Evolutionary conservation across 169 alveolate genomes (phyloP).

Genomic region (Theileria equi): DNA sequence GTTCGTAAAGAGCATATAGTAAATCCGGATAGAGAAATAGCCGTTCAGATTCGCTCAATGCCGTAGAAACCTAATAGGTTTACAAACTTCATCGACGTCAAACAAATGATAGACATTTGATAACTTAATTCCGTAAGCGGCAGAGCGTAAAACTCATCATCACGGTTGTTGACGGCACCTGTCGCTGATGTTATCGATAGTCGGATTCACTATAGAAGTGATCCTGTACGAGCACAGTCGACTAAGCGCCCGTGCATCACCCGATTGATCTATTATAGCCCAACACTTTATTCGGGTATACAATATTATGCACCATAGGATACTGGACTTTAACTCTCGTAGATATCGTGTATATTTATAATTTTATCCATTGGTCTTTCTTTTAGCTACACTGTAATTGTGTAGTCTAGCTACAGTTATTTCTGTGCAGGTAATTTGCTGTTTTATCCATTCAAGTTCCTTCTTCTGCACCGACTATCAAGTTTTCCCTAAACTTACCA

Average conservation of each 20-base stretch:
- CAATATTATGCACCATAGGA: background rate
- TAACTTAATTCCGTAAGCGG: constrained; percentile 68
- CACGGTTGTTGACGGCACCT: constrained; percentile 81
- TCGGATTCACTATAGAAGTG: constrained; percentile 82
- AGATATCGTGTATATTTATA: background rate
- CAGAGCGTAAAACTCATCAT: constrained; percentile 79
- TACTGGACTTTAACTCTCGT: background rate
- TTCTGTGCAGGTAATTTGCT: constrained; percentile 83
- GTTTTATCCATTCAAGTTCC: constrained; percentile 80
- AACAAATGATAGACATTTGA: constrained; percentile 32
- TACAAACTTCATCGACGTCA: constrained; percentile 65
- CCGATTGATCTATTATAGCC: background rate
- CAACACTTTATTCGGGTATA: constrained; percentile 40
- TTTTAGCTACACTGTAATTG: constrained; percentile 71
- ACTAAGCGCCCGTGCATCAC: constrained; percentile 21
- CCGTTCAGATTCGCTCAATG: constrained; percentile 69
- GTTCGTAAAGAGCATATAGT: no score
- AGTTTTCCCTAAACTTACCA: constrained; percentile 15
- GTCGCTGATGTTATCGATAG: constrained; percentile 77
- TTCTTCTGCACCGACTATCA: constrained; percentile 56
- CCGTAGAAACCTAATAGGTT: constrained; percentile 61
- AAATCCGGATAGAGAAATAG: no score
- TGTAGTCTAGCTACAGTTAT: constrained; percentile 87
- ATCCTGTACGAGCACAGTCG: constrained; percentile 85
- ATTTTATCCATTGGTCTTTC: background rate